Conservation (phyloP, 1,284 basidiomycete genomes). For the Mrakiaceae sp. region DNA sequence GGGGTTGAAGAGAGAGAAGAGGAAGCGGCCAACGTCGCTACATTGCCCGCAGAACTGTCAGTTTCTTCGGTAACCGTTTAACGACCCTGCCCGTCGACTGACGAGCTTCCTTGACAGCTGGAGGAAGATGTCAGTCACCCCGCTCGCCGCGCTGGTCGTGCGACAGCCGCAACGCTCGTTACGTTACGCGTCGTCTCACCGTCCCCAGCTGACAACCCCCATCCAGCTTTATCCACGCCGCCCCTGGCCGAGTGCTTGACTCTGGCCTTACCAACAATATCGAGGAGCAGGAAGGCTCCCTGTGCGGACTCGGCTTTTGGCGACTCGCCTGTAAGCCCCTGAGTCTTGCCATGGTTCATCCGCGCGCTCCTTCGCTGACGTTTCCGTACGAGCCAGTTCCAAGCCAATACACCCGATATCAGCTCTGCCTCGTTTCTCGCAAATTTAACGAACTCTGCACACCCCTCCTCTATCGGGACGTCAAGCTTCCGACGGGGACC, state of each 20-base stretch:
- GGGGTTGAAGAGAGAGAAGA: not conserved
- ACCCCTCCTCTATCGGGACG: conserved; percentile 24
- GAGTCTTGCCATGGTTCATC: not conserved
- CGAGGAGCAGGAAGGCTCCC: conserved; percentile 8
- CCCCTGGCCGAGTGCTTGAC: not conserved
- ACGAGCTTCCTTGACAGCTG: not conserved
- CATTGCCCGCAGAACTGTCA: conserved; percentile 3
- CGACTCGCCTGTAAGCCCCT: not conserved
- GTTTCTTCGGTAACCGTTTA: not conserved
- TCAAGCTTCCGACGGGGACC: conserved; percentile 26
- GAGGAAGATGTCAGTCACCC: conserved; percentile 4
- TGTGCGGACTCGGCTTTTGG: conserved; percentile 9
- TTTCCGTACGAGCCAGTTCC: not conserved
- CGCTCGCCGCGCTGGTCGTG: not conserved
- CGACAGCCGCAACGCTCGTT: not conserved
- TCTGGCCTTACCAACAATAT: conserved; percentile 6
- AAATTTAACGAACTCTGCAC: conserved; percentile 2
- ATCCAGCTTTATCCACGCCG: conserved; percentile 7
- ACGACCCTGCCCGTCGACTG: not conserved
- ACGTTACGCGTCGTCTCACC: not conserved
- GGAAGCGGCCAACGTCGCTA: not conserved
- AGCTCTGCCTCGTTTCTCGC: conserved; percentile 3
- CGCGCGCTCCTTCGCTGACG: not conserved
- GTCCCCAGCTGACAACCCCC: not conserved
- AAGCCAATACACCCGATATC: conserved; percentile 1